These are phyloP conservation scores for Aspergillus sp. DNA, from an alignment of 2,329 filamentous ascomycete species.

Conservation along the genomic window DNA sequence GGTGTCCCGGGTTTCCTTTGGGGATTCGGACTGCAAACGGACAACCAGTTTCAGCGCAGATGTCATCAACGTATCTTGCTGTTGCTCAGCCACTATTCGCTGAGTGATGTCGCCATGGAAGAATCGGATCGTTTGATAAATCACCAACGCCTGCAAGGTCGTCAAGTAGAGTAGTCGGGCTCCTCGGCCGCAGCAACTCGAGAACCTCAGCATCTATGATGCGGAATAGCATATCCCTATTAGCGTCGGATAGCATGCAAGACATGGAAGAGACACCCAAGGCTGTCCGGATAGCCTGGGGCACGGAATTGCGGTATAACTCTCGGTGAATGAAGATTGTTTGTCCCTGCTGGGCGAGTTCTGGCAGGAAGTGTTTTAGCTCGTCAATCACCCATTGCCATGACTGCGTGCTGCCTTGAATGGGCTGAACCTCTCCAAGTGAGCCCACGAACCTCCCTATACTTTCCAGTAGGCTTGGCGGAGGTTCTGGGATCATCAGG, in stretches of 20 bases:
- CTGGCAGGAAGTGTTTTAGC: neutral
- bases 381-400: slow-evolving; percentile 6
- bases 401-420: neutral
- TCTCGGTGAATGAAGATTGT: slow-evolving; percentile 2
- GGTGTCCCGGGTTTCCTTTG: neutral
- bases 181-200: neutral
- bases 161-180: neutral
- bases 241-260: neutral
- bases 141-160: slow-evolving; percentile 1
- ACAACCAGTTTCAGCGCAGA: neutral
- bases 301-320: neutral
- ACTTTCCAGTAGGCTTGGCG: neutral
- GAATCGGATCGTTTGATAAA: slow-evolving; percentile 3
- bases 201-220: neutral
- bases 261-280: neutral
- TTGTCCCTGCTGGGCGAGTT: neutral
- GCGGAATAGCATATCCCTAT: neutral
- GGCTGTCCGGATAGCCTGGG: slow-evolving; percentile 1
- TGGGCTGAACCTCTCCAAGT: slow-evolving; percentile 3
- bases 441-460: neutral
- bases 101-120: neutral
- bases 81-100: neutral
- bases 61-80: neutral
- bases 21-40: neutral
- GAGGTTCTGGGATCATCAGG: neutral